These are phyloP conservation scores for Entomortierella lignicola DNA, from an alignment of 192 early-diverging fungal genomes.

Conservation along the genomic window DNA sequence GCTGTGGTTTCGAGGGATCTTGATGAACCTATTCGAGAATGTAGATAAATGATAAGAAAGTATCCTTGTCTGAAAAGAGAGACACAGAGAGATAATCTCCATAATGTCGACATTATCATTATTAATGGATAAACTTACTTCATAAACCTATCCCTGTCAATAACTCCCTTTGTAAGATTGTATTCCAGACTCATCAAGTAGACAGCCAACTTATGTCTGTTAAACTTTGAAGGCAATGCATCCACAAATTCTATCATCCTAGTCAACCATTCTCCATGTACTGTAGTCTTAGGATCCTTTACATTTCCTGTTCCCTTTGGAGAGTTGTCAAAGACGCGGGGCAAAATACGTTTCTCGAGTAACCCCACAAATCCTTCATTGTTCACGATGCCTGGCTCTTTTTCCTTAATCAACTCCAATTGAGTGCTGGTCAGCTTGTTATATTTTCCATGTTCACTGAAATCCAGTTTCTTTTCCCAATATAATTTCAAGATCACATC, in stretches of 20 bases:
- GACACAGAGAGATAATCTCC: too few species aligned
- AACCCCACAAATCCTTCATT: slow-evolving; percentile 42
- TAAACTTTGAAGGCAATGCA: slow-evolving; percentile 30
- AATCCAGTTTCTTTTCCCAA: slow-evolving; percentile 3
- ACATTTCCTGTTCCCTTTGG: not conserved
- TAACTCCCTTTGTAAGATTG: slow-evolving; percentile 14
- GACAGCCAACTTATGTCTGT: slow-evolving; percentile 36
- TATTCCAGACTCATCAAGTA: slow-evolving; percentile 47
- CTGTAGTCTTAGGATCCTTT: not conserved
- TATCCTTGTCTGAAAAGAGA: too few species aligned
- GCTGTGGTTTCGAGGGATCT: slow-evolving; percentile 15
- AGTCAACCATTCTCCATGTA: slow-evolving; percentile 22
- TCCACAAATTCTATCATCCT: slow-evolving; percentile 41
- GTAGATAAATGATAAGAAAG: not conserved
- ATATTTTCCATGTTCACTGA: not conserved
- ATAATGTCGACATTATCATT: not conserved
- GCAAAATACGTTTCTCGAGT: slow-evolving; percentile 30
- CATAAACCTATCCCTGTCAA: slow-evolving; percentile 29
- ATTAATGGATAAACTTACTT: slow-evolving; percentile 10
- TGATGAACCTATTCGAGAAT: not conserved
- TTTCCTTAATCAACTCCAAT: slow-evolving; percentile 9
- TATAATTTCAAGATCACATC: slow-evolving; percentile 14
- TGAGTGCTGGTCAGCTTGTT: slow-evolving; percentile 16
- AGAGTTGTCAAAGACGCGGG: not conserved
- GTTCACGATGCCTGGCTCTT: slow-evolving; percentile 7